A percentile compares a stretch with the other conserved stretches of the same genome.
These are phyloP conservation scores for Schwanniomyces occidentalis DNA, from an alignment of 805 yeast species.

Conservation along the genomic window DNA sequence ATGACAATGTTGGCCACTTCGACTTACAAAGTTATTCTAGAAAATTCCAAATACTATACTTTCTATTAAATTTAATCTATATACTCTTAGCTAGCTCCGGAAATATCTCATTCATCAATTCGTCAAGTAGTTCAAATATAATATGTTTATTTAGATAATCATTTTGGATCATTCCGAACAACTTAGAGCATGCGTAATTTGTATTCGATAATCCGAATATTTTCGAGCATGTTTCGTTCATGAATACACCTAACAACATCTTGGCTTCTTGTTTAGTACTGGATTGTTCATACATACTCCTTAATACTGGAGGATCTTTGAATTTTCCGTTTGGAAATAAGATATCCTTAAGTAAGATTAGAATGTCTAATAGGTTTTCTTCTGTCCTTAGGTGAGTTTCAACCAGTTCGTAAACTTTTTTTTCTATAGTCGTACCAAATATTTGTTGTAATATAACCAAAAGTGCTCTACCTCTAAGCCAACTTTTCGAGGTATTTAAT, in stretches of 20 bases:
- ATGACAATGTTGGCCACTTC: too few species aligned
- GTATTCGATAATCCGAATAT: constrained; percentile 73
- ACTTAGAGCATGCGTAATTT: constrained; percentile 55
- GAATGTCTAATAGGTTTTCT: constrained; percentile 42
- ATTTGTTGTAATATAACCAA: constrained; percentile 80
- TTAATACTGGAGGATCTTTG: constrained; percentile 43
- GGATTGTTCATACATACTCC: constrained; percentile 53
- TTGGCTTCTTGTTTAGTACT: constrained; percentile 60
- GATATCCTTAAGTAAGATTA: constrained; percentile 20
- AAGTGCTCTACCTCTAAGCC: constrained; percentile 85
- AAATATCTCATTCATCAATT: constrained; percentile 49
- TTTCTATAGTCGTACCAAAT: constrained; percentile 85
- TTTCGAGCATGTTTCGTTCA: constrained; percentile 66
- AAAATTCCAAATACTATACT: too few species aligned
- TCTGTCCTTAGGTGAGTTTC: constrained; percentile 39
- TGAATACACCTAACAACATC: constrained; percentile 52
- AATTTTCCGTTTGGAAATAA: constrained; percentile 51
- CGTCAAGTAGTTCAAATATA: constrained; percentile 59
- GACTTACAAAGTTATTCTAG: too few species aligned
- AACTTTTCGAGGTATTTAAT: constrained; percentile 59
- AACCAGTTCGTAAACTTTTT: constrained; percentile 51
- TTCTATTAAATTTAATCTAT: too few species aligned
- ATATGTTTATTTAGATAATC: constrained; percentile 68
- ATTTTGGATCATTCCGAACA: constrained; percentile 73
- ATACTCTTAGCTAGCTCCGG: constrained; percentile 23